phyloP scores from a whole-genome alignment of 768 basidiomycete genomes.

The Kondoa subrosea region DNA sequence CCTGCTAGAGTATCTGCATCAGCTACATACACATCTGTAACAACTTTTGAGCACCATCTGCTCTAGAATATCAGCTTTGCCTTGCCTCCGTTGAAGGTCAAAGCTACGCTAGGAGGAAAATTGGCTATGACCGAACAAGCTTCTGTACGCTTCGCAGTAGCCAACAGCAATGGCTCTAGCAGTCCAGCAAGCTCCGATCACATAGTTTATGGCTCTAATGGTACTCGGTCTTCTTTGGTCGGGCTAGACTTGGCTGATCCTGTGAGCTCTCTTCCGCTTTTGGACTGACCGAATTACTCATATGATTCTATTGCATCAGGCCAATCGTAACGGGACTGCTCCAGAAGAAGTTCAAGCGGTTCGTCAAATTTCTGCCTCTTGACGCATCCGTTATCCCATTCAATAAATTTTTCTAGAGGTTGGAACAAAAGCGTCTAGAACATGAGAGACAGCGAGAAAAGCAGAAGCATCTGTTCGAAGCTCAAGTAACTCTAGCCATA shows the following conservation, averaged over 20 bases:
- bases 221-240: background rate
- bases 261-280: too few species aligned
- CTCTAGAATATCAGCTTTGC: too few species aligned
- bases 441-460: conserved; percentile 75
- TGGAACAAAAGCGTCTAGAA: conserved; percentile 72
- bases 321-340: background rate
- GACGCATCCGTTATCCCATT: background rate
- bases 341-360: background rate
- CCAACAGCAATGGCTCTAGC: background rate
- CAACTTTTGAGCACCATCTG: too few species aligned
- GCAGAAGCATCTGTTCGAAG: conserved; percentile 83
- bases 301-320: background rate
- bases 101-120: too few species aligned
- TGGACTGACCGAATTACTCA: too few species aligned
- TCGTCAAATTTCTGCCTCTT: background rate
- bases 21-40: too few species aligned
- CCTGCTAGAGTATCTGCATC: too few species aligned
- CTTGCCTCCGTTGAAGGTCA: background rate
- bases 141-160: background rate
- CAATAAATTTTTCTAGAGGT: conserved; percentile 41
- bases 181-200: conserved; percentile 9
- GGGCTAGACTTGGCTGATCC: too few species aligned
- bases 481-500: conserved; percentile 35
- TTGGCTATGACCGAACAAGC: background rate
- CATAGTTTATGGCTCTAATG: background rate